Evolutionary conservation across 441 rosid genomes (phyloP).

Genomic region (Kokia cookei): DNA sequence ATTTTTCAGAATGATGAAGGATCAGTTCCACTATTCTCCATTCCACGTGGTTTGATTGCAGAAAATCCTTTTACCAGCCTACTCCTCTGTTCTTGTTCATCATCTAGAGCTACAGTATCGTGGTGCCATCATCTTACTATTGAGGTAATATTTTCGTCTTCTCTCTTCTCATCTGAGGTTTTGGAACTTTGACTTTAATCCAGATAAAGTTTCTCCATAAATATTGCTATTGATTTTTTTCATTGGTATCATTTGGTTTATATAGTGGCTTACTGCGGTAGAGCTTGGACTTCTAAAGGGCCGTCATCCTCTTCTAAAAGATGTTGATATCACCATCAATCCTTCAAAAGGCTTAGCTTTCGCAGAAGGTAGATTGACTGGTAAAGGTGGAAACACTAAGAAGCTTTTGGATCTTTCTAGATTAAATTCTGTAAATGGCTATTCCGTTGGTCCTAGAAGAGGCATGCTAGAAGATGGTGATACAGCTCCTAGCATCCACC

Average conservation of each 20-base stretch:
- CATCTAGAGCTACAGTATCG: constrained; percentile 49
- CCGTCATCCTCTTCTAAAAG: constrained; percentile 91
- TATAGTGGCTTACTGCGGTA: constrained; percentile 94
- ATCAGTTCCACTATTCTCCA: constrained; percentile 65
- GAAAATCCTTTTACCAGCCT: constrained; percentile 95
- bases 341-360: constrained; percentile 58
- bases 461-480: constrained; percentile 30
- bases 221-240: constrained; percentile 20
- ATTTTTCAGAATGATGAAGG: constrained; percentile 69
- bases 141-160: constrained; percentile 47
- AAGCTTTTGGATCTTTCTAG: constrained; percentile 38
- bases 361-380: constrained; percentile 39
- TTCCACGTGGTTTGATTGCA: constrained; percentile 76
- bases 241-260: constrained; percentile 17
- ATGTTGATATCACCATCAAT: constrained; percentile 74
- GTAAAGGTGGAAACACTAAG: constrained; percentile 27
- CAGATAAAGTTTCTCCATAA: constrained; percentile 6
- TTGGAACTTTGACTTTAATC: neutral
- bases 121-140: constrained; percentile 86
- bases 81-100: constrained; percentile 64
- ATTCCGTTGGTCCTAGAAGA: constrained; percentile 25
- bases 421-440: constrained; percentile 39
- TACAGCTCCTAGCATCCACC: constrained; percentile 18
- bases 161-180: neutral
- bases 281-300: constrained; percentile 98